Base-by-base conservation (phyloP, 805 yeast species). In the Schizosaccharomyces pombe region DNA sequence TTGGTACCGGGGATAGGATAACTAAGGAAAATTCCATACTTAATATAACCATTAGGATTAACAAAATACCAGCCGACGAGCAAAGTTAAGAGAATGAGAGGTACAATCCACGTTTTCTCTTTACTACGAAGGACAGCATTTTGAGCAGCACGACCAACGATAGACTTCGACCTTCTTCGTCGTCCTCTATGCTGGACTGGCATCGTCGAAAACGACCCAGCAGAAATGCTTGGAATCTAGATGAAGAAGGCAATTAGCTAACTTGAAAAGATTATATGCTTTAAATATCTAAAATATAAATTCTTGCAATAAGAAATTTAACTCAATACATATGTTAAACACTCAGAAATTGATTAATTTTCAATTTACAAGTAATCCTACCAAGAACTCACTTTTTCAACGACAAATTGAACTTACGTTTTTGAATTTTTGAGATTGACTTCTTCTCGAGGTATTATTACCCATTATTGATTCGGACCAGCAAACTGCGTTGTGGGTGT, bases 1-100 rank as follows among this genome's bases (percentile, higher is more conserved):
- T 62, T 63, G 2, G 60, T 58, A 55, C 75, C 34, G 14, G 57
- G 57, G 8, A 55, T 4, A 4, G 33, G 53, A 12, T 49, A 49
- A 19, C 39, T 31, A 29, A 49, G 14, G 19, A 49, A 49, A 1
- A 49, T 49, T 2, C 34, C 34, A 14, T 30, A 30, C 16, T 37
- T n/a, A 6, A 32, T 16, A 6, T 14, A 30, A 11, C 31, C 16
- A 6, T 81, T 76, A 22, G 77, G 77, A 1, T 83, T 76, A 24
- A 75, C 61, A 52, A 75, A 67, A 64, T 73, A 84, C 14, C 54
- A 54, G 2, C 74, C 64, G 2, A 62, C 61, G 54, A 70, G 67
- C 1, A 74, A 65, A 1, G 63, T 57, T 0, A 69, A 40, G 58
- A 82, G 59, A 4, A 28, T 30, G 1, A 49, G 53, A 6, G 53